Evolutionary conservation across 805 yeast species (phyloP).

Genomic region (Metschnikowia lachancei): DNA sequence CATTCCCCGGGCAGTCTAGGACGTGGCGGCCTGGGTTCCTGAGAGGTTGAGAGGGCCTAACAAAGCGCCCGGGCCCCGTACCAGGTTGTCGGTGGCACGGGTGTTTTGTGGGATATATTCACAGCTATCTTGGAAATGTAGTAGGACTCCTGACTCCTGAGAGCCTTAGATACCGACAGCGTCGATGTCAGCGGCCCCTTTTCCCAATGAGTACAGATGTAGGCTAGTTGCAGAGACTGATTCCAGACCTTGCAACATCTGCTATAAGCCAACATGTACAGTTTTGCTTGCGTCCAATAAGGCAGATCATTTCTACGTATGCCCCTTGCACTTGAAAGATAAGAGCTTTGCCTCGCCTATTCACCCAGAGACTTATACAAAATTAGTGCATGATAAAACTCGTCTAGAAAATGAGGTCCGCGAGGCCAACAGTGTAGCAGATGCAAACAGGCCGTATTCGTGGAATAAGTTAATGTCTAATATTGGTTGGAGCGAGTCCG

Average conservation of each 20-base stretch:
- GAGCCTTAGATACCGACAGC: background rate
- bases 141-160: too few relatives aligned
- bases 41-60: too few relatives aligned
- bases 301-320: slow-evolving; percentile 52
- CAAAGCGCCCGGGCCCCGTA: too few relatives aligned
- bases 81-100: slow-evolving; percentile 7
- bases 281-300: slow-evolving; percentile 48
- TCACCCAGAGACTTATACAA: slow-evolving; percentile 35
- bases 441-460: slow-evolving; percentile 31
- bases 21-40: too few relatives aligned
- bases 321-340: slow-evolving; percentile 48
- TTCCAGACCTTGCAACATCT: slow-evolving; percentile 46
- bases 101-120: background rate
- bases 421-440: slow-evolving; percentile 25
- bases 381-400: slow-evolving; percentile 23
- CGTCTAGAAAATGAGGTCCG: slow-evolving; percentile 21
- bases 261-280: slow-evolving; percentile 47
- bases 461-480: slow-evolving; percentile 30
- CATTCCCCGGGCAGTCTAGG: background rate
- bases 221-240: slow-evolving; percentile 43
- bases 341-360: slow-evolving; percentile 42
- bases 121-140: too few relatives aligned
- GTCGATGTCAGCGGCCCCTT: slow-evolving; percentile 15
- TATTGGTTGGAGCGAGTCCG: slow-evolving; percentile 21
- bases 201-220: slow-evolving; percentile 40